Evolutionary conservation across 495 filamentous ascomycete species (phyloP), one percentile per base, ranked within the genome.

Genomic region (Aspergillus indologenus): DNA sequence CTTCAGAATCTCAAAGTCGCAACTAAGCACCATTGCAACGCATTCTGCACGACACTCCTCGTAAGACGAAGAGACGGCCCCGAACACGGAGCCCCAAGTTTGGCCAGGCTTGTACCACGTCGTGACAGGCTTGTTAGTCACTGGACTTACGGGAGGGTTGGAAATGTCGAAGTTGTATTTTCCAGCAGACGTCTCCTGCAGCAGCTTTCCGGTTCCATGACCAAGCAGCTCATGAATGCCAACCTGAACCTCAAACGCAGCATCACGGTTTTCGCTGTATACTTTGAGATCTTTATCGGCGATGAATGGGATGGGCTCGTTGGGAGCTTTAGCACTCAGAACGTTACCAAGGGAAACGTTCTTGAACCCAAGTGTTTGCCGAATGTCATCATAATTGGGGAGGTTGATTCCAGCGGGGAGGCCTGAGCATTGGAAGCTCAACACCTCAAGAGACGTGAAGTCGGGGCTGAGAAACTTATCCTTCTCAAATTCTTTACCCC

Each of bases 331-430:
- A 15, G 94, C 93, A 62, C 84, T 87, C 26, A 98, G 78, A 9
- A 98, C 89, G 64, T 98, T 98, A 29, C 92, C 93, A 29, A 93
- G 78, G 14, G 86, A 91, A 20, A 98, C 94, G 59, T 98, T 98
- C 78, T 98, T 98, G 84, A 98, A 98, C n/a, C 94, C 94, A 45
- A 92, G 80, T 17, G 85, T 88, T 66, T 96, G 93, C 49, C 94
- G 83, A 59, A 97, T 94, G 61, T 96, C 91, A 64, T 98, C 92
- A 66, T 95, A 96, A 67, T 98, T 96, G 5, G 92, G 92, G 45
- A 86, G 82, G 58, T 90, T 87, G 68, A 89, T 81, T 21, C 90
- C 90, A 24, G 88, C 89, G 6, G 91, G 90, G 49, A 96, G 91
- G 2, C 90, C 91, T 15, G 88, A 90, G 11, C 90, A 85, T 15